Conservation (phyloP, 1,284 basidiomycete genomes). For the Leccinum huronense region DNA sequence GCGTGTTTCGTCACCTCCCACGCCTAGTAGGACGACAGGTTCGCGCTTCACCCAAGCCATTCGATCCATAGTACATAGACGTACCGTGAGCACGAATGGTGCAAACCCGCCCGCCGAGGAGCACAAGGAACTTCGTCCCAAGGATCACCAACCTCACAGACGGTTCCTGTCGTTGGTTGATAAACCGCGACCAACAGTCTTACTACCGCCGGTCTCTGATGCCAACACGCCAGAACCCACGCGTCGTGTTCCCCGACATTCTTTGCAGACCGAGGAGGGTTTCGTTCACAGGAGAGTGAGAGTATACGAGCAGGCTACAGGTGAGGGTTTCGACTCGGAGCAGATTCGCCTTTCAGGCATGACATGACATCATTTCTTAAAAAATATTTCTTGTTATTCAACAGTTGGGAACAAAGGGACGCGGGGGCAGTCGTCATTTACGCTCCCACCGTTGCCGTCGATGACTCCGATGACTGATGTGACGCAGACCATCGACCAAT, state of each 20-base stretch:
- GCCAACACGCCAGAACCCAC: conserved; percentile 17
- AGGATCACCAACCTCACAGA: conserved; percentile 8
- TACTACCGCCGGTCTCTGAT: conserved; percentile 9
- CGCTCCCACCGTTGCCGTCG: conserved; percentile 41
- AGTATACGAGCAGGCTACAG: conserved; percentile 34
- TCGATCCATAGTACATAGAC: conserved; percentile 24
- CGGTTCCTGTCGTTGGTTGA: conserved; percentile 22
- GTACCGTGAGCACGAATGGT: conserved; percentile 11
- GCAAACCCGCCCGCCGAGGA: conserved; percentile 6
- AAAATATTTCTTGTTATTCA: background rate
- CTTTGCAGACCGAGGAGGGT: conserved; percentile 33
- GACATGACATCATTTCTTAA: background rate
- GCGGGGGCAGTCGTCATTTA: conserved; percentile 35
- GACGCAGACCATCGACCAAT: conserved; percentile 37
- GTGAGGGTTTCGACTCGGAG: conserved; percentile 19
- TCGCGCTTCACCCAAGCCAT: conserved; percentile 26
- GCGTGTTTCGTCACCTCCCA: conserved; percentile 7
- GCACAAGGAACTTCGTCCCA: conserved; percentile 11
- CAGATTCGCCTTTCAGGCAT: background rate
- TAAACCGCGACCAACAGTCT: conserved; percentile 8
- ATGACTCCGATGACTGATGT: conserved; percentile 33
- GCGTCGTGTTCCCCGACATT: conserved; percentile 21
- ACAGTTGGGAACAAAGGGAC: conserved; percentile 14
- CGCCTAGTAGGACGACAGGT: conserved; percentile 17
- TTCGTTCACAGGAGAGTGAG: conserved; percentile 50